These are phyloP conservation scores for Melastoma candidum DNA, from an alignment of 441 rosid species.

Conservation along the genomic window DNA sequence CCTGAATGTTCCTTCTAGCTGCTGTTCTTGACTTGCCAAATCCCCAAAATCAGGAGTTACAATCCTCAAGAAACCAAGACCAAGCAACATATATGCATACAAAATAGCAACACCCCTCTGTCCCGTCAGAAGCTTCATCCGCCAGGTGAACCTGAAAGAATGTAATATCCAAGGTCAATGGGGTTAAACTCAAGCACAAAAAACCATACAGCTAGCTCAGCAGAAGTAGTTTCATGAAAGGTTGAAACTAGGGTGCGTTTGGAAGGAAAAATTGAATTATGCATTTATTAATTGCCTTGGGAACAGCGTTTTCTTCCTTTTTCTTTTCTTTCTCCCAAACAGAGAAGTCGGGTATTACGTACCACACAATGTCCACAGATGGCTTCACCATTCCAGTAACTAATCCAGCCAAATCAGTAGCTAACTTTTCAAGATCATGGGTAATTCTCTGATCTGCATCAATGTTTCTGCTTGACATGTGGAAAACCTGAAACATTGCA, in stretches of 20 bases:
- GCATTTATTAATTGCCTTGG: too few relatives aligned
- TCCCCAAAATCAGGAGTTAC: conserved; percentile 97
- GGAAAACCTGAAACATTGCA: conserved; percentile 49
- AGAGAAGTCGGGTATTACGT: conserved; percentile 20
- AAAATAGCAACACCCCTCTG: conserved; percentile 92
- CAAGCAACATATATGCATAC: conserved; percentile 93
- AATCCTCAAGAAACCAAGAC: conserved; percentile 87
- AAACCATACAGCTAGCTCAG: conserved; percentile 6
- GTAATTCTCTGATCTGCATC: conserved; percentile 99
- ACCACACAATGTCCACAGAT: conserved; percentile 93
- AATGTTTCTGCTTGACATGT: conserved; percentile 80
- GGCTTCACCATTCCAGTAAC: conserved; percentile 99
- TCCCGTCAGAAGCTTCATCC: conserved; percentile 98
- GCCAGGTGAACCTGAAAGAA: conserved; percentile 91
- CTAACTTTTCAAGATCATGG: conserved; percentile 87
- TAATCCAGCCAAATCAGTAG: conserved; percentile 77
- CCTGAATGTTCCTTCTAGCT: conserved; percentile 98
- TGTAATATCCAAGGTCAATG: conserved; percentile 6
- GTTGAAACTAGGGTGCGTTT: too few relatives aligned
- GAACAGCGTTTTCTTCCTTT: too few relatives aligned
- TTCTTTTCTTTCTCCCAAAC: too few relatives aligned
- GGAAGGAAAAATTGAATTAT: too few relatives aligned
- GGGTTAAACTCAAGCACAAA: background rate
- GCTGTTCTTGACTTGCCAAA: conserved; percentile 80
- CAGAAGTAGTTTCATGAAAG: conserved; percentile 1